phyloP scores from a whole-genome alignment of 768 basidiomycete species.

The Pluteus cervinus region DNA sequence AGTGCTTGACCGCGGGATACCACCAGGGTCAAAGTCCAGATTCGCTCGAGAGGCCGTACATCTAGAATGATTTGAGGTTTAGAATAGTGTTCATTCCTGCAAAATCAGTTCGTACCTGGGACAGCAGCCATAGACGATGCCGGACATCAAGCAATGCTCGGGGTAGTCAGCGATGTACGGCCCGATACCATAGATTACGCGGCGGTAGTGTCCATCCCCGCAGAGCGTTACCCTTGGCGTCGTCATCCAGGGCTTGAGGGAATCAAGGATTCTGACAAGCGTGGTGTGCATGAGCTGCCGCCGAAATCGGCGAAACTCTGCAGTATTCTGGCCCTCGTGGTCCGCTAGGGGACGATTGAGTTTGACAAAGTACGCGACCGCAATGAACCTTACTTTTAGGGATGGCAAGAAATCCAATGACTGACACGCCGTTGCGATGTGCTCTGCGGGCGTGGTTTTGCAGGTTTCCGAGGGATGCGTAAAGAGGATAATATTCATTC shows the following conservation, averaged over 20 bases:
- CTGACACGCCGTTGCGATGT: slow-evolving; percentile 18
- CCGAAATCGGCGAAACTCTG: slow-evolving; percentile 19
- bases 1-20: slow-evolving; percentile 13
- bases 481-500: slow-evolving; percentile 23
- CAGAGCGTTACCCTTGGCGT: slow-evolving; percentile 16
- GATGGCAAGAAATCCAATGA: slow-evolving; percentile 22
- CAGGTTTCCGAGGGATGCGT: slow-evolving; percentile 22
- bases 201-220: slow-evolving; percentile 21
- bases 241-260: slow-evolving; percentile 15
- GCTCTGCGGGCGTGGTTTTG: slow-evolving; percentile 19
- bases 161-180: slow-evolving; percentile 35
- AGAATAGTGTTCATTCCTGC: too few relatives aligned
- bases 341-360: slow-evolving; percentile 10
- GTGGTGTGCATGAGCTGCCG: slow-evolving; percentile 15
- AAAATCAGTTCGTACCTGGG: slow-evolving; percentile 10
- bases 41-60: too few relatives aligned
- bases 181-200: slow-evolving; percentile 23
- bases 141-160: slow-evolving; percentile 13
- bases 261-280: slow-evolving; percentile 9
- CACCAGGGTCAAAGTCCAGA: slow-evolving; percentile 12
- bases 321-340: slow-evolving; percentile 9
- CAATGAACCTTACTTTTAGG: slow-evolving; percentile 17
- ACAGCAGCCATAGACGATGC: slow-evolving; percentile 16
- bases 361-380: neutral
- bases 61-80: slow-evolving; percentile 11